Percentiles rank a stretch among this genome's conserved stretches.
These are phyloP conservation scores for Solanum virginianum DNA, from an alignment of 257 asterid genomes.

Conservation along the genomic window DNA sequence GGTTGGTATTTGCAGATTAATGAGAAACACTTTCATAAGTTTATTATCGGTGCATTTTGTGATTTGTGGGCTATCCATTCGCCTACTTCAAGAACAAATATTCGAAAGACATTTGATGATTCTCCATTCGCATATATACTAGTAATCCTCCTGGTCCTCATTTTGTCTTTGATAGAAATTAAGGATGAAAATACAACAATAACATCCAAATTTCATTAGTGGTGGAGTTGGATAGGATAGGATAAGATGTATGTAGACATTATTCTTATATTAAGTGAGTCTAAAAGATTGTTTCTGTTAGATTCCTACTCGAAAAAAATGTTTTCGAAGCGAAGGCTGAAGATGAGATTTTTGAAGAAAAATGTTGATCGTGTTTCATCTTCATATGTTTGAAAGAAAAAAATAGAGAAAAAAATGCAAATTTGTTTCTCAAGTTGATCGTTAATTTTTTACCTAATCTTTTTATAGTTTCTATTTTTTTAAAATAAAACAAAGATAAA, in stretches of 20 bases:
- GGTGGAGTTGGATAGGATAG: no score
- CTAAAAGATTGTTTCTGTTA: neutral
- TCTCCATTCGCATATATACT: constrained; percentile 29
- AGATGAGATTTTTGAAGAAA: neutral
- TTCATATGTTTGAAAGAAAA: neutral
- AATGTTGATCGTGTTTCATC: neutral
- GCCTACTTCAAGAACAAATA: constrained; percentile 6
- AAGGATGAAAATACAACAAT: neutral
- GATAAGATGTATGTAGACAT: no score
- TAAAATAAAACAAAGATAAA: neutral
- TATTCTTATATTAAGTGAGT: no score
- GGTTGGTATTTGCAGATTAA: constrained; percentile 37
- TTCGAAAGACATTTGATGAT: constrained; percentile 13
- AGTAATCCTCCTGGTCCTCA: constrained; percentile 17
- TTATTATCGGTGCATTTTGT: constrained; percentile 39
- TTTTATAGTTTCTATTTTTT: neutral
- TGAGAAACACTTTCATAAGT: constrained; percentile 23
- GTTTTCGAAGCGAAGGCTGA: neutral
- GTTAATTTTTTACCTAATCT: neutral
- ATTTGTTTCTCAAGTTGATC: neutral
- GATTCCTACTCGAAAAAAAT: neutral
- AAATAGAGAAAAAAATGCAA: neutral
- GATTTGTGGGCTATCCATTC: constrained; percentile 25
- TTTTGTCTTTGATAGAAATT: constrained; percentile 5
- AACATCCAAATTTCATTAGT: no score